Evolutionary conservation across 2,329 filamentous ascomycete species (phyloP), one percentile per base, ranked within the genome.

Genomic region (Aciculosporium take): DNA sequence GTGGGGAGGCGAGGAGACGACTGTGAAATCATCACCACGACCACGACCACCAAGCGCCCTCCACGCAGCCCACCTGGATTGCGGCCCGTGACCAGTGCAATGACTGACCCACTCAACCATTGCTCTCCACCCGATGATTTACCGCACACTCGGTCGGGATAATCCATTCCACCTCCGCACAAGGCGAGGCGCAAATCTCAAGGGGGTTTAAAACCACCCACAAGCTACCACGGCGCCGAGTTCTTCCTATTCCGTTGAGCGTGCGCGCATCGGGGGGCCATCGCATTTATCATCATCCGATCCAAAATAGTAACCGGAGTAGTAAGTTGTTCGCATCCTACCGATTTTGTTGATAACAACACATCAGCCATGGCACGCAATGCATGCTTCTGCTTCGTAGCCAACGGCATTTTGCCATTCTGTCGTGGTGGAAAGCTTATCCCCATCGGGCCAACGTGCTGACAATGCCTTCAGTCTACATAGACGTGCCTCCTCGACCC

Each of bases 191-290:
- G 43, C 43, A 34, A 49, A 51, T 52, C 48, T 49, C 48, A 31
- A 50, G 39, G 34, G 44, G 48, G 21, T 36, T 48, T 50, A 56
- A 58, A 59, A 59, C 55, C 58, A 53, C 49, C 55, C 52, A 54
- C 51, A 50, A 51, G 47, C 45, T 46, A 39, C 46, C 46, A 52
- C 50, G 57, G 55, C 50, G 54, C 56, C 57, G 62, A 64, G 63
- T 66, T 66, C 63, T 66, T 66, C 64, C 63, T 65, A 56, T 62
- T 66, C 64, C 64, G 64, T 63, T 57, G 53, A 57, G 50, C 53
- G 49, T 47, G 52, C 42, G 25, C 38, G 39, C 33, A 37, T 52
- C 52, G 49, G 60, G 49, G 60, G 55, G 54, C 58, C 58, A 55
- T 63, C 60, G 59, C 61, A 63, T 63, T 63, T 63, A 63, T 60